Base-by-base conservation (phyloP, 805 yeast species). In the Kuraishia ogatae region DNA sequence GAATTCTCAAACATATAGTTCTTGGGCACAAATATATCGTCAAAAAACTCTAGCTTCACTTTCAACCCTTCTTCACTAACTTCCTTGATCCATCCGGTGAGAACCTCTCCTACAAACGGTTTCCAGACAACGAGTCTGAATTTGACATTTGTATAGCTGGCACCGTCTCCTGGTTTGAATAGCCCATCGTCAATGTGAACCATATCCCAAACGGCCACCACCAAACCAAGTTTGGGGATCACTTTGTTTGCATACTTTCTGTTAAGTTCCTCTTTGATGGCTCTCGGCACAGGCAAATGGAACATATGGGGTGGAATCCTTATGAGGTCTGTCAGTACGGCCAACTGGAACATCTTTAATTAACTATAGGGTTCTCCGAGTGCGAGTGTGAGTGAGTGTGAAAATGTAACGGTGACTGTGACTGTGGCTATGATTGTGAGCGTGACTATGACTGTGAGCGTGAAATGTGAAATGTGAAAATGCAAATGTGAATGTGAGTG, bases 81-180 rank as follows among this genome's bases (percentile, higher is more conserved):
- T 61, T 90, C 88, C 48, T 90, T 84, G 39, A 94, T 89, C 93
- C 96, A 90, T 1, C 99, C 99, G 0, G 91, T 85, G 24, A 94
- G 68, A 7, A 93, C 82, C 67, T 94, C 99, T 10, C 99, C 99
- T 1, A 89, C 84, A 69, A 93, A 93, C 0, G 99, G 99, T 60
- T 92, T 87, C 78, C 94, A 94, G 1, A 93, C 85, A 10, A 92
- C 74, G 51, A 87, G 76, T 53, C 97, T 72, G 65, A 91, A 89
- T 55, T 75, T 79, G 20, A 86, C 88, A 59, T 85, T 87, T 48
- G 89, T 83, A 62, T 78, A 92, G 3, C 90, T 78, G 1, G 92
- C 90, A 8, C 99, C 98, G 70, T 94, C 98, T 8, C 99, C 98
- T 1, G 97, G 97, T 62, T 84, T 87, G 57, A 94, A 75, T 59